Evolutionary conservation across 345 rosid species (phyloP).

Genomic region (Sisymbrium irio): DNA sequence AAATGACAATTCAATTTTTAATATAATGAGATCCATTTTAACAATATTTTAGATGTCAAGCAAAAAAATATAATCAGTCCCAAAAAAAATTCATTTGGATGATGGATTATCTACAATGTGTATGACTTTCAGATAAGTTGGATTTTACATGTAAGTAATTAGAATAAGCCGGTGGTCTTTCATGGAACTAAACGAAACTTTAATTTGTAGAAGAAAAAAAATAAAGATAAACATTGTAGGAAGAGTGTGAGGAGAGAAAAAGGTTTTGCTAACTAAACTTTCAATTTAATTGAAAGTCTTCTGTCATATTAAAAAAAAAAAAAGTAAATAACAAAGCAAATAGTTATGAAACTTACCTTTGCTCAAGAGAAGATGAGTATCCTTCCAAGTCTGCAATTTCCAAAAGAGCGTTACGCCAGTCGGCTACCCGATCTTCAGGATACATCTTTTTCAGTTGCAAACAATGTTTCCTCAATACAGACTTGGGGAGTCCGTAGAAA

Average conservation of each 20-base stretch:
- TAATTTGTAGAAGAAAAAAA: neutral
- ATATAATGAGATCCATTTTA: neutral
- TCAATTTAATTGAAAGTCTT: neutral
- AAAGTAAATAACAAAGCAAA: neutral
- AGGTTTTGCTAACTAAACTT: neutral
- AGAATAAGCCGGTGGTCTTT: neutral
- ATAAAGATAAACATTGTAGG: neutral
- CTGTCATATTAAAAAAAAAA: neutral
- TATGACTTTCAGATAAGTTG: neutral
- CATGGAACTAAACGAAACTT: neutral
- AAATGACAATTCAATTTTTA: too few relatives aligned
- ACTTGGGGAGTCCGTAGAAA: constrained; percentile 12
- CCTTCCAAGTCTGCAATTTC: constrained; percentile 17
- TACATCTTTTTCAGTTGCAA: neutral
- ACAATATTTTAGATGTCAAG: neutral
- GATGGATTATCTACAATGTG: neutral
- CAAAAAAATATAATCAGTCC: neutral
- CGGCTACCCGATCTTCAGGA: neutral
- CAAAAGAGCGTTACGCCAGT: neutral
- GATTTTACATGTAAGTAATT: neutral
- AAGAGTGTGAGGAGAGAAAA: neutral
- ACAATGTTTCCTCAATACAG: constrained; percentile 6
- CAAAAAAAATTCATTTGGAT: neutral
- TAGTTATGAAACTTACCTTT: neutral
- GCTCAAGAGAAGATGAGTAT: neutral